These are phyloP conservation scores for Lactarius indigo DNA, from an alignment of 768 basidiomycete species.

Conservation along the genomic window DNA sequence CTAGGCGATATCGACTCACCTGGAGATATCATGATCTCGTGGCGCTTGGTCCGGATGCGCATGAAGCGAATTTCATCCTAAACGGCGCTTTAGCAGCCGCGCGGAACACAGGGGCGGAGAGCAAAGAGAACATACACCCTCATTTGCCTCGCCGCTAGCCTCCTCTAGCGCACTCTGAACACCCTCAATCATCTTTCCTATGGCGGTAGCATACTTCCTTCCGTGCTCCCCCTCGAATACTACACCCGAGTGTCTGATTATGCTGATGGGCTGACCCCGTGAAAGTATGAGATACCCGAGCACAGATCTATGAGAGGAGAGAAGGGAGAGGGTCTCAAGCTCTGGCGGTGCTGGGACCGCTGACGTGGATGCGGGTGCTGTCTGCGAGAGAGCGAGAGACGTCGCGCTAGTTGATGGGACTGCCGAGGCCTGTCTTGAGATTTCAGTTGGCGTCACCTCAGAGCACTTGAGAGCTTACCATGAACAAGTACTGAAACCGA, in stretches of 20 bases:
- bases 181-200: constrained; percentile 72
- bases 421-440: constrained; percentile 10
- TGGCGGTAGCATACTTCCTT: constrained; percentile 64
- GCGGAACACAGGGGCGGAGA: background rate
- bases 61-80: constrained; percentile 88
- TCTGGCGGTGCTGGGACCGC: constrained; percentile 57
- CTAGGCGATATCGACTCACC: constrained; percentile 45
- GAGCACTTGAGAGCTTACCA: background rate
- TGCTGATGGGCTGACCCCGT: constrained; percentile 64
- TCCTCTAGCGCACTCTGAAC: constrained; percentile 80
- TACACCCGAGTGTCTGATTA: constrained; percentile 81
- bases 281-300: constrained; percentile 85
- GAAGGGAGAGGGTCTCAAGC: constrained; percentile 71
- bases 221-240: constrained; percentile 86
- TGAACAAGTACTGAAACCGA: background rate
- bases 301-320: constrained; percentile 81
- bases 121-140: constrained; percentile 45
- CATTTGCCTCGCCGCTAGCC: constrained; percentile 59
- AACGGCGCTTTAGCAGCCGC: background rate
- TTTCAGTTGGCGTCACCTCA: background rate
- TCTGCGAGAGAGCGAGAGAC: constrained; percentile 26
- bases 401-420: constrained; percentile 22
- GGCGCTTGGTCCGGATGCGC: constrained; percentile 85
- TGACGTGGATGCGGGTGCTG: constrained; percentile 24
- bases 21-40: constrained; percentile 93